Evolutionary conservation across 2,329 filamentous ascomycete species (phyloP), one percentile per base, ranked within the genome.

Genomic region (Pseudofabraea citricarpa): DNA sequence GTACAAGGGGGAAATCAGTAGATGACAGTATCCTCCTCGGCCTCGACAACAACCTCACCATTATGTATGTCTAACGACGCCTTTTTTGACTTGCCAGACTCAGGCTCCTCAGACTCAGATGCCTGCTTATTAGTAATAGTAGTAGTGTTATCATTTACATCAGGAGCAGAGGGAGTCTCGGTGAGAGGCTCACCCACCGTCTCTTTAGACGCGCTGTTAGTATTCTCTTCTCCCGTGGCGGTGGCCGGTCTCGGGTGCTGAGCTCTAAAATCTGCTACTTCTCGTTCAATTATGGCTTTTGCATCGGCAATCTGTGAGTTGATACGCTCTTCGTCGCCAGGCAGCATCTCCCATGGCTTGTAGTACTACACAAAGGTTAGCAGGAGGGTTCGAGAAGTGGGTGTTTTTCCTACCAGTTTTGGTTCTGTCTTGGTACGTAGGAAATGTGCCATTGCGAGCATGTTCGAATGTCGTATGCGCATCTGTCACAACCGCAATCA

Each of bases 11-110:
- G 8, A 13, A 19, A 43, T 76, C 70, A 95, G 69, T 95, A 95
- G 47, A 95, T 91, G 41, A 95, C 88, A 55, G 85, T 90, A 58
- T 95, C 90, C 68, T 96, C 90, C 47, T 89, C 87, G 43, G 85
- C 87, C 63, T 89, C 86, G 42, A 93, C 81, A 52, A 94, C 74
- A 44, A 91, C 83, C 57, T 90, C 87, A 41, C 81, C 85, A 40
- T 77, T 75, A 49, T 89, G 82, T 56, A 90, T 85, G 47, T 85
- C 75, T 54, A 75, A 60, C 46, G 71, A 72, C 57, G 58, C 66
- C 68, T 57, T 65, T 61, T 49, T 58, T 53, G 50, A 65, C 63
- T 61, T 22, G n/a, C n/a, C n/a, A n/a, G n/a, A n/a, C n/a, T n/a
- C n/a, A n/a, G n/a, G n/a, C 47, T 53, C 44, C 35, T 52, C 50